These are phyloP conservation scores for Aureobasidium vineae DNA, from an alignment of 2,329 filamentous ascomycete genomes.

Conservation along the genomic window DNA sequence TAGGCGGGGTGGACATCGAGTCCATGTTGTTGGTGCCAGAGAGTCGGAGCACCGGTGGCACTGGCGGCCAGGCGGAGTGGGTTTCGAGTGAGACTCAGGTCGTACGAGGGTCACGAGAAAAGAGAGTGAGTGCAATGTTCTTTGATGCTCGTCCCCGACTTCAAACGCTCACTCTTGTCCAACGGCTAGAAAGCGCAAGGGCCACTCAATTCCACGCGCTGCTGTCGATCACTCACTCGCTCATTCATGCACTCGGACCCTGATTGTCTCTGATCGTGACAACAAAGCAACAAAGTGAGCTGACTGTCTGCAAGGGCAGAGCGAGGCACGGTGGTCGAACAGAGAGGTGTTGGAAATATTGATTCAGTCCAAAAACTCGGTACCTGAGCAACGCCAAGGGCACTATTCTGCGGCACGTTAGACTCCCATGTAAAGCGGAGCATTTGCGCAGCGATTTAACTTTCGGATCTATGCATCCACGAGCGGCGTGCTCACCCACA, in stretches of 20 bases:
- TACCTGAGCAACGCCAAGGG: constrained; percentile 9
- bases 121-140: neutral
- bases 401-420: neutral
- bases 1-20: constrained; percentile 50
- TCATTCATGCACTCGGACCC: neutral
- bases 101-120: constrained; percentile 12
- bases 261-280: neutral
- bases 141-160: neutral
- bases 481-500: neutral
- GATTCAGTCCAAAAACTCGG: constrained; percentile 4
- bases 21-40: constrained; percentile 18
- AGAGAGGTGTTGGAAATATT: constrained; percentile 7
- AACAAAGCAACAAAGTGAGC: neutral
- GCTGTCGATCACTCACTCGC: constrained; percentile 1
- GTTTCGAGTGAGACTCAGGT: constrained; percentile 15
- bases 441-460: neutral
- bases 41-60: constrained; percentile 10
- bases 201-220: constrained; percentile 3
- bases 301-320: neutral
- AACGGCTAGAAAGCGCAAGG: constrained; percentile 13
- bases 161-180: constrained; percentile 2
- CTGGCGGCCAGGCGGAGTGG: constrained; percentile 19
- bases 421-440: neutral
- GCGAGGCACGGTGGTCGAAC: neutral
- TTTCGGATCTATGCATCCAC: constrained; percentile 5